Evolutionary conservation across 176 grass and related monocot species (phyloP), one percentile per base, ranked within the genome.

Genomic region (Ensete glaucum): DNA sequence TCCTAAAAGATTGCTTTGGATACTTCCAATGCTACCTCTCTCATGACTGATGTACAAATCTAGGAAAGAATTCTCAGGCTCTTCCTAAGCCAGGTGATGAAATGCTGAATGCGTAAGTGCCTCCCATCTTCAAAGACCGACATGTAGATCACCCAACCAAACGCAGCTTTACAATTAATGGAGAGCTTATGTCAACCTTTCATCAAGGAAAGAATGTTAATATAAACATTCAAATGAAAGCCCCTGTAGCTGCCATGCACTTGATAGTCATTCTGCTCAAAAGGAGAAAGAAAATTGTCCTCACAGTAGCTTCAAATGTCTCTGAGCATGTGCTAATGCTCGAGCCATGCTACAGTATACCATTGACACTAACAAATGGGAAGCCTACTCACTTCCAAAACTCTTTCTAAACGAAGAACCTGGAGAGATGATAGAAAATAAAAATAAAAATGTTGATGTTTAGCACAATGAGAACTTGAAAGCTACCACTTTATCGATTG

Each of bases 321-420:
- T 43, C 11, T 2, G 0, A 25, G 55, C 27, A 55, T 25, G 17
- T 12, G 3, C 22, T 6, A 25, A 20, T 56, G 26, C 13, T 55
- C 21, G 1, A 13, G 8, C 1, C n/a, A 26, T 27, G 52, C 17
- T 17, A 26, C 53, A 22, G 22, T 25, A 15, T 15, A 68, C 27
- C 11, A 43, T 27, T 15, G 12, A 11, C 65, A 19, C 20, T 8
- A 62, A 19, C 20, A 19, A 62, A 62, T 17, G 65, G 27, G 11
- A 54, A 49, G 52, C 71, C 50, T 73, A 73, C 50, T 73, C 71
- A 54, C 71, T 73, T 27, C 71, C 52, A 25, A 52, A 73, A 55
- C 71, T 73, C 21, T 27, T 64, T 72, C 72, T 23, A 73, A 59
- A 81, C 1, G 76, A 82, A 25, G 73, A 82, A 80, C 74, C 81